phyloP scores from a whole-genome alignment of 2,329 filamentous ascomycete genomes.

The Zasmidium citrigriseum region DNA sequence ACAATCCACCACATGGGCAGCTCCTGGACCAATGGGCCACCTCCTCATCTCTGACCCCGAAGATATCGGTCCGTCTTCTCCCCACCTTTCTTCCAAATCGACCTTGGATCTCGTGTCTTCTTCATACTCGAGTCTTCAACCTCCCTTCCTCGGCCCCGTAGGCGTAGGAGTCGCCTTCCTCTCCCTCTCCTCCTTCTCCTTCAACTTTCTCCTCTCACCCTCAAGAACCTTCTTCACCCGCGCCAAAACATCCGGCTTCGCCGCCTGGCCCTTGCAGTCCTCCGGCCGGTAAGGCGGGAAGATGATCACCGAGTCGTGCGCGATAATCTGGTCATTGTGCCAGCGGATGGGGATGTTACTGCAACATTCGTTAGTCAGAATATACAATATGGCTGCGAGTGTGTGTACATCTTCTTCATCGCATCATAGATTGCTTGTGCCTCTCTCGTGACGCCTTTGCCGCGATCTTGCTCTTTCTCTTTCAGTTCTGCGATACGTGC shows the following conservation, averaged over 20 bases:
- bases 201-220: conserved; percentile 46
- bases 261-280: conserved; percentile 50
- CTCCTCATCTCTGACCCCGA: no score
- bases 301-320: conserved; percentile 62
- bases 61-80: no score
- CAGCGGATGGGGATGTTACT: conserved; percentile 54
- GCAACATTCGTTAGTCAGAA: conserved; percentile 6
- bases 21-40: no score
- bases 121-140: conserved; percentile 20
- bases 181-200: conserved; percentile 29
- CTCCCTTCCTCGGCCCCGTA: conserved; percentile 25
- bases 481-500: conserved; percentile 58
- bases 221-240: conserved; percentile 50
- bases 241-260: conserved; percentile 44
- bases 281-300: conserved; percentile 59
- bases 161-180: conserved; percentile 21
- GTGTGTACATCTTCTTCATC: conserved; percentile 55
- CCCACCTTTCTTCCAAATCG: neutral
- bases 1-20: neutral
- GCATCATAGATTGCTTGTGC: conserved; percentile 66
- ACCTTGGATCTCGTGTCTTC: neutral
- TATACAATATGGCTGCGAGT: neutral
- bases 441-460: conserved; percentile 62
- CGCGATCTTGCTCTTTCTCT: conserved; percentile 58
- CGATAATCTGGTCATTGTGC: conserved; percentile 60